Conservation (phyloP, 345 rosid species). For the Luvunga scandens region DNA sequence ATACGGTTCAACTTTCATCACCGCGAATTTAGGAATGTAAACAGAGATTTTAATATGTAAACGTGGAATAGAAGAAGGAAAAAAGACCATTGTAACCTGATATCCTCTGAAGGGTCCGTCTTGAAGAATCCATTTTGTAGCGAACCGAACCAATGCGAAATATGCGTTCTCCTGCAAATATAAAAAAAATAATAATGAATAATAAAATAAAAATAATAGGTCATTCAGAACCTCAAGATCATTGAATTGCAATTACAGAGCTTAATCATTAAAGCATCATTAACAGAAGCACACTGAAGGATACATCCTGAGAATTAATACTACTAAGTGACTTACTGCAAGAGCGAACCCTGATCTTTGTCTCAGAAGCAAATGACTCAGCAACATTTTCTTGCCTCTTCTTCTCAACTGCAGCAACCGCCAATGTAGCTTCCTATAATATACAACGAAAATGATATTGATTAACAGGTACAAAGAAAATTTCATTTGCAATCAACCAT, state of each 20-base stretch:
- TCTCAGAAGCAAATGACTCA: constrained; percentile 28
- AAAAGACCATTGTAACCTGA: constrained; percentile 41
- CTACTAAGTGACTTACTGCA: constrained; percentile 43
- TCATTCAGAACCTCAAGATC: constrained; percentile 4
- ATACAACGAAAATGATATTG: constrained; percentile 8
- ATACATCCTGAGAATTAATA: not conserved
- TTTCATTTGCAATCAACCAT: not conserved
- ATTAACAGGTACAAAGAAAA: constrained; percentile 5
- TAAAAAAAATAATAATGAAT: not conserved
- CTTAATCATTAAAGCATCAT: constrained; percentile 15
- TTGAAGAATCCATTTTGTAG: constrained; percentile 91
- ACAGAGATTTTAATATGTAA: not conserved
- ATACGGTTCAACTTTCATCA: not conserved
- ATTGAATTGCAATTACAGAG: not conserved
- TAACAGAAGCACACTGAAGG: not conserved
- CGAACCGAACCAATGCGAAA: constrained; percentile 80
- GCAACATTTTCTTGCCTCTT: constrained; percentile 54
- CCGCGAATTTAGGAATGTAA: not conserved
- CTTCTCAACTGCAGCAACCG: constrained; percentile 78
- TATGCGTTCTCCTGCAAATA: constrained; percentile 61
- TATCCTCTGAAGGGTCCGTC: constrained; percentile 85
- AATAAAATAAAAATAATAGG: not conserved
- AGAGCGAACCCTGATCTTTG: constrained; percentile 41
- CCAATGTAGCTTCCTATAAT: constrained; percentile 82
- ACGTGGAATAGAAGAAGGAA: not conserved